Conservation (phyloP, 179 eudicot genomes). For the Sideroxylon spinosum region DNA sequence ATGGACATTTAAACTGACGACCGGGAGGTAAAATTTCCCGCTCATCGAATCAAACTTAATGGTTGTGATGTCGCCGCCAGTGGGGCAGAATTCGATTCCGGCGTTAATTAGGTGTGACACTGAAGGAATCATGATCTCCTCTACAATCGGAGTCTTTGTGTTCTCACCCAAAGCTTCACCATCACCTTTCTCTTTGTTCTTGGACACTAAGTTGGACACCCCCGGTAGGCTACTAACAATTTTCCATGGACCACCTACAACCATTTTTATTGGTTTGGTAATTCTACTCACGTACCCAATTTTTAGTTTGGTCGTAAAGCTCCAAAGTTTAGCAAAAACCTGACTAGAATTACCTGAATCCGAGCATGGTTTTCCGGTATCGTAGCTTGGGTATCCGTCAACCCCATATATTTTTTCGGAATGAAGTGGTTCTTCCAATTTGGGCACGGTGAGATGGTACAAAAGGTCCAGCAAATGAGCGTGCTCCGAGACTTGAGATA, state of each 20-base stretch:
- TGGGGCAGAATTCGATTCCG: constrained; percentile 15
- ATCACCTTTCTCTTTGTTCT: background rate
- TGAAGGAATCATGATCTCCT: constrained; percentile 21
- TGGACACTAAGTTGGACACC: background rate
- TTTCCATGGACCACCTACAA: background rate
- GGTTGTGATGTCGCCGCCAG: background rate
- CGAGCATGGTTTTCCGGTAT: background rate
- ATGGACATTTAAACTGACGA: constrained; percentile 1
- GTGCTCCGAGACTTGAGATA: background rate
- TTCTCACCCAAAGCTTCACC: background rate
- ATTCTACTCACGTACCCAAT: background rate
- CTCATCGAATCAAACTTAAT: background rate
- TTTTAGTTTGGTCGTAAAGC: background rate
- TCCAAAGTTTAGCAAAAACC: background rate
- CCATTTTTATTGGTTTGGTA: background rate
- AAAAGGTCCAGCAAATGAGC: constrained; percentile 8
- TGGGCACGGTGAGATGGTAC: background rate
- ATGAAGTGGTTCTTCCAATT: background rate
- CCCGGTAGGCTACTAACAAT: background rate
- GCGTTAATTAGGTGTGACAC: constrained; percentile 9
- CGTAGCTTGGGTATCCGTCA: no score
- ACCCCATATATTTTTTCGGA: background rate
- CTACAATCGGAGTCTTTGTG: background rate
- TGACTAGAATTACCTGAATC: constrained; percentile 8
- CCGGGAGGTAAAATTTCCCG: constrained; percentile 1